These are phyloP conservation scores for Yamadazyma triangularis DNA, from an alignment of 1,139 yeast species.

Conservation along the genomic window DNA sequence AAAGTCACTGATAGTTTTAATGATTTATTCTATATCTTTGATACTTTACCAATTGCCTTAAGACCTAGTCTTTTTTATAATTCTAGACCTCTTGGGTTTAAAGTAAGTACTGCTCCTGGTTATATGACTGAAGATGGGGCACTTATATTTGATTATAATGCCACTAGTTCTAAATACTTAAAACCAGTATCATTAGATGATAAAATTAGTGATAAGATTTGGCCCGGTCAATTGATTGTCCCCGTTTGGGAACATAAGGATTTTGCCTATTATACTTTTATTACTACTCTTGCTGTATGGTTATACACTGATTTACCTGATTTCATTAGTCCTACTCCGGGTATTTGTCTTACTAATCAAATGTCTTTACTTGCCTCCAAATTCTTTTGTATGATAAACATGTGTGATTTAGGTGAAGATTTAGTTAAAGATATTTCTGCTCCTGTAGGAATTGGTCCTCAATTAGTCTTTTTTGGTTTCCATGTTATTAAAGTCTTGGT, in stretches of 20 bases:
- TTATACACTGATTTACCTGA: slow-evolving; percentile 92
- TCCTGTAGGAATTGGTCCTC: slow-evolving; percentile 45
- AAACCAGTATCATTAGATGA: slow-evolving; percentile 42
- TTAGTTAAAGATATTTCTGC: slow-evolving; percentile 45
- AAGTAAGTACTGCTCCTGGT: slow-evolving; percentile 76
- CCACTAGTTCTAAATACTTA: slow-evolving; percentile 44
- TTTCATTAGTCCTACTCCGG: slow-evolving; percentile 85
- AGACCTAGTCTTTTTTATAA: slow-evolving; percentile 77
- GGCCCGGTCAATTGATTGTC: slow-evolving; percentile 88
- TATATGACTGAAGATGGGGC: slow-evolving; percentile 81
- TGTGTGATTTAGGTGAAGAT: slow-evolving; percentile 24
- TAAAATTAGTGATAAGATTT: slow-evolving; percentile 52
- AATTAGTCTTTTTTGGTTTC: slow-evolving; percentile 63
- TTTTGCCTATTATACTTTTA: slow-evolving; percentile 42
- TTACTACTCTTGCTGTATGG: slow-evolving; percentile 58
- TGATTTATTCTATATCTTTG: slow-evolving; percentile 59
- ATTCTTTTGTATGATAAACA: slow-evolving; percentile 24
- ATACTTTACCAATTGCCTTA: slow-evolving; percentile 64
- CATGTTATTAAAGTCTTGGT: slow-evolving; percentile 60
- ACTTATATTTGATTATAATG: slow-evolving; percentile 59
- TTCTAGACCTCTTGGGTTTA: slow-evolving; percentile 59
- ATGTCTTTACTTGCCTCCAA: no score
- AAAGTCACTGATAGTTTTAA: slow-evolving; percentile 52
- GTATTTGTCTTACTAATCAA: slow-evolving; percentile 74
- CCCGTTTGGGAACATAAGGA: slow-evolving; percentile 72